Base-by-base conservation (phyloP, 176 grass and related monocot genomes). In the Poa pratensis region DNA sequence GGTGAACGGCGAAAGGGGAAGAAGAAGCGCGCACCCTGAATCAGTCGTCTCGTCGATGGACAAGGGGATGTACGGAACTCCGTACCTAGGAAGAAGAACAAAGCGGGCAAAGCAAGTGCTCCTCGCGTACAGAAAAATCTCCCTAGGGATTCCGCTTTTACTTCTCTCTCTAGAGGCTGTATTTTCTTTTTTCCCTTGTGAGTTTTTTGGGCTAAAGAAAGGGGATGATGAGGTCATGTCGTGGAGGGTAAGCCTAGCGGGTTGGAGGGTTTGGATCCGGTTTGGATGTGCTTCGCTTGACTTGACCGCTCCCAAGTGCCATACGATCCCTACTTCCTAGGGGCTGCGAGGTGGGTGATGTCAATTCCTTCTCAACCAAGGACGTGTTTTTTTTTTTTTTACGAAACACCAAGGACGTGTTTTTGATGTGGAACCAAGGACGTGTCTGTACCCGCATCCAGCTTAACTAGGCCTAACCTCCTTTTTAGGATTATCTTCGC, bases 1-100 rank as follows among this genome's bases (percentile, higher is more conserved):
- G 23, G 61, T 30, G 61, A 64, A 64, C 6, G 61, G 61, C 30
- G 62, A 13, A 27, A 81, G 14, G 75, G 48, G 55, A n/a, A 67
- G 66, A n/a, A 66, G 49, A 67, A 39, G 48, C 1, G 46, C 37
- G 17, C 50, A 76, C 85, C 85, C 78, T 81, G n/a, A 89, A 76
- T 24, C 19, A 39, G 42, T 12, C 39, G 14, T 68, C 80, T 60
- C 57, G 46, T 80, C 35, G 67, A 43, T 22, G 66, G 34, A 35
- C 3, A 35, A 60, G 77, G 74, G 4, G 79, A 16, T 50, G 48
- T 50, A 83, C 40, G 48, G 6, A 40, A 42, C 40, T 42, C 40
- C 40, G 37, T 45, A 52, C 73, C 1, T 50, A 12, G 19, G 34
- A 81, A 35, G 34, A 81, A 35, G 73, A 59, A 67, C 70, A 75